phyloP scores from a whole-genome alignment of 2,329 filamentous ascomycete genomes.

The Helotiales sp. region DNA sequence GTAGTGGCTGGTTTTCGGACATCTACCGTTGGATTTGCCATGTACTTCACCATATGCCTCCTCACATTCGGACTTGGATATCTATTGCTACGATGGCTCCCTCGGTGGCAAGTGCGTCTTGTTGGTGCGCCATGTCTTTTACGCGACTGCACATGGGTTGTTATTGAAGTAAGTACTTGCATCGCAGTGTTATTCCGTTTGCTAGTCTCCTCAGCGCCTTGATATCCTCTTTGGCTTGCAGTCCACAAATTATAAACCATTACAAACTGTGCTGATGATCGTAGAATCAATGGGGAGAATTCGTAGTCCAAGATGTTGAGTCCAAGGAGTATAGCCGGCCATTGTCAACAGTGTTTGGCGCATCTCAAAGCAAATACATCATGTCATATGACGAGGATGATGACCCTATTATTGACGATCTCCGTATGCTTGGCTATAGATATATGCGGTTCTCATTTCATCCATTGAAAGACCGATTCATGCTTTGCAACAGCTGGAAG shows the following conservation, averaged over 20 bases:
- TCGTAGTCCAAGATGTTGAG: slow-evolving; percentile 74
- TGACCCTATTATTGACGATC: slow-evolving; percentile 75
- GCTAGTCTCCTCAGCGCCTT: too few species aligned
- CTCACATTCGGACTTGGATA: slow-evolving; percentile 79
- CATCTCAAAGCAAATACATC: slow-evolving; percentile 63
- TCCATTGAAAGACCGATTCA: slow-evolving; percentile 85
- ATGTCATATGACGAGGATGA: slow-evolving; percentile 70
- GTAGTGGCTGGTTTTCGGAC: slow-evolving; percentile 91
- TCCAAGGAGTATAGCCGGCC: slow-evolving; percentile 58
- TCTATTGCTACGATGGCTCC: slow-evolving; percentile 87
- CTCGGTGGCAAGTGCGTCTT: slow-evolving; percentile 80
- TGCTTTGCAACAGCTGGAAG: slow-evolving; percentile 89
- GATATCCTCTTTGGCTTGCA: too few species aligned
- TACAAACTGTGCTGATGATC: slow-evolving; percentile 39
- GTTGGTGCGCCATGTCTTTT: slow-evolving; percentile 73
- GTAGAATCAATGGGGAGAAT: slow-evolving; percentile 94
- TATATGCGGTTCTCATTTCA: slow-evolving; percentile 95
- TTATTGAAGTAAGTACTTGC: slow-evolving; percentile 70
- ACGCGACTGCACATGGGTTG: slow-evolving; percentile 83
- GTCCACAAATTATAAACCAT: background rate
- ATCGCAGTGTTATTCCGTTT: too few species aligned
- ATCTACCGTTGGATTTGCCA: slow-evolving; percentile 67
- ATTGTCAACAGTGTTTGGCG: slow-evolving; percentile 69
- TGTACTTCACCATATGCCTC: slow-evolving; percentile 74
- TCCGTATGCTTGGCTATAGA: slow-evolving; percentile 86